Evolutionary conservation across 139 green algal genomes (phyloP), one percentile per base, ranked within the genome.

Genomic region (Chara braunii): DNA sequence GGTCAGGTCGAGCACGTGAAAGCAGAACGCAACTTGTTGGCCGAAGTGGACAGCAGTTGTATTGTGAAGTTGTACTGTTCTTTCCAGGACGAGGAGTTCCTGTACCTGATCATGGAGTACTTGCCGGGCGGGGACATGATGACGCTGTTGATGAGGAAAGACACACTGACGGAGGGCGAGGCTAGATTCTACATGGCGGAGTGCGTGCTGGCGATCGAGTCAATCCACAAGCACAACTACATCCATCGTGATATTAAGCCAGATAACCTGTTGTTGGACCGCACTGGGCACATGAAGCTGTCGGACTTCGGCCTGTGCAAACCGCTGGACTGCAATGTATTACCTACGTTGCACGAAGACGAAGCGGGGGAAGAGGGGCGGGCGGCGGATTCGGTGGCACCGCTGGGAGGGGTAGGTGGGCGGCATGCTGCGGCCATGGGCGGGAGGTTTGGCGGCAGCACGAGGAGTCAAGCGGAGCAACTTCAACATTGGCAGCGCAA

Each of bases 61-160:
- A 80, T 96, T 31, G 91, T 97, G 35, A 91, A 89, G 80, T 86
- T 97, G 0, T 89, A 86, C 64, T 96, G 94, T 82, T 91, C 82
- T 1, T 97, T 97, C 62, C 78, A 95, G 80, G 92, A 98, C 61
- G 87, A 89, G 33, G 84, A 96, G 52, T 88, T 80, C 59, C 78
- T 98, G 50, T 98, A 98, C 80, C 80, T 98, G n/a, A 79, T 95
- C 14, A 97, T 97, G 92, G 92, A 98, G 75, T 98, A 97, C 79
- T 75, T 97, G 60, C 88, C 91, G 8, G 92, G 79, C 1, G 92
- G 92, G 3, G 92, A 98, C 77, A 83, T 96, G 57, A 97, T 98
- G 92, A 98, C 92, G 50, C 78, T 98, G 74, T 79, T 98, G 59
- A 97, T 97, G 84, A 83, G 89, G n/a, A 88, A 92, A 70, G 92